Percentiles rank a stretch among this genome's conserved stretches.
Conservation (phyloP, 352 stramenopile species). For the Pythium rishiriense region DNA sequence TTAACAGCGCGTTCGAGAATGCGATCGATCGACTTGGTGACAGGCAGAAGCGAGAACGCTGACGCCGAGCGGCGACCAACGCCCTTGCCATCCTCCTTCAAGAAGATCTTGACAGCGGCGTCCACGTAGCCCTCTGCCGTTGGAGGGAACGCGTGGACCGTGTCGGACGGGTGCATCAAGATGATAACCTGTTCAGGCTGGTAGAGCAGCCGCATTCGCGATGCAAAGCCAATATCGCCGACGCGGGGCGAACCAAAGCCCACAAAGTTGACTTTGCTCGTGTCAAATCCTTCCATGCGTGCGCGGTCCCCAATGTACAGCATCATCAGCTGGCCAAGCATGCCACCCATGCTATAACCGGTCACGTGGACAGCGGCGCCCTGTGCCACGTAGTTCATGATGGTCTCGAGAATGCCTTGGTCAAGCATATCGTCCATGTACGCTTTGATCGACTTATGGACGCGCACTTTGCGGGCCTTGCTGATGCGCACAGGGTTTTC, state of each 20-base stretch:
- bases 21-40: slow-evolving; percentile 76
- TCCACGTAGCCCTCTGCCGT: slow-evolving; percentile 82
- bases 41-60: slow-evolving; percentile 74
- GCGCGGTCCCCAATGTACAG: slow-evolving; percentile 73
- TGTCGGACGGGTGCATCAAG: slow-evolving; percentile 84
- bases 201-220: slow-evolving; percentile 71
- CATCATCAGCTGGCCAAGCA: slow-evolving; percentile 80
- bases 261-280: slow-evolving; percentile 83
- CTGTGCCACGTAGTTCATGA: slow-evolving; percentile 72
- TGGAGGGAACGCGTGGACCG: slow-evolving; percentile 80
- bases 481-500: slow-evolving; percentile 60
- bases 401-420: slow-evolving; percentile 68
- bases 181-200: slow-evolving; percentile 78
- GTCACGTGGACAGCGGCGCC: slow-evolving; percentile 80
- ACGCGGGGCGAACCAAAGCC: slow-evolving; percentile 82
- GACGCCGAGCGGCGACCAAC: slow-evolving; percentile 62
- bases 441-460: slow-evolving; percentile 77
- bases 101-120: slow-evolving; percentile 82
- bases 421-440: slow-evolving; percentile 89
- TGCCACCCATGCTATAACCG: slow-evolving; percentile 86
- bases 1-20: slow-evolving; percentile 73
- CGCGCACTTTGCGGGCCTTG: slow-evolving; percentile 58
- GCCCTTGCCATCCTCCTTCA: slow-evolving; percentile 68
- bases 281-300: slow-evolving; percentile 71
- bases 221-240: slow-evolving; percentile 76